Percentiles rank a stretch among this genome's conserved stretches.
phyloP scores from a whole-genome alignment of 2,329 filamentous ascomycete genomes.

The Stagonosporopsis rhizophila region DNA sequence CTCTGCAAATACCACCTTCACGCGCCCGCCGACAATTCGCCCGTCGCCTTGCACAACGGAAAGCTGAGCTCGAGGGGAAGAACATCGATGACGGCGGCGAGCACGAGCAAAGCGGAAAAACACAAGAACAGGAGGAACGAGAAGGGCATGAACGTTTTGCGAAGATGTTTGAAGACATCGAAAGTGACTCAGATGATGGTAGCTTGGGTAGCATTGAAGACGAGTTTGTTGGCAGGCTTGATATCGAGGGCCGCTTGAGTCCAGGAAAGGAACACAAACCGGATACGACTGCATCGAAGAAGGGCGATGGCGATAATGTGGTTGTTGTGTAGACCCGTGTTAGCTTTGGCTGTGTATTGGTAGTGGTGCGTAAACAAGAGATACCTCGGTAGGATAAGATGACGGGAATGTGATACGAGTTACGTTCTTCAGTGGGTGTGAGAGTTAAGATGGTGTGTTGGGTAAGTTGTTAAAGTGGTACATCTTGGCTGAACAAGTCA shows the following conservation, averaged over 20 bases:
- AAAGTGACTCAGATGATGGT: constrained; percentile 40
- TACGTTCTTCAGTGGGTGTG: constrained; percentile 1
- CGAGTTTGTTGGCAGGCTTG: constrained; percentile 16
- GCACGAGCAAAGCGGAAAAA: constrained; percentile 21
- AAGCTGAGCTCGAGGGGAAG: constrained; percentile 40
- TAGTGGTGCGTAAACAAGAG: constrained; percentile 18
- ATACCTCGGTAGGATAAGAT: constrained; percentile 18
- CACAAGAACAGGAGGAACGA: constrained; percentile 39
- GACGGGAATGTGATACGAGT: constrained; percentile 15
- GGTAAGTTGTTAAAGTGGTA: too few species aligned
- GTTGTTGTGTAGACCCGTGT: constrained; percentile 9
- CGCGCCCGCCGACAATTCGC: constrained; percentile 88
- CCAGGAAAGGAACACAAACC: constrained; percentile 8
- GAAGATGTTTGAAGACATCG: constrained; percentile 45
- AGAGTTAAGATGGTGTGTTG: background rate
- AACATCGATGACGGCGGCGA: constrained; percentile 28
- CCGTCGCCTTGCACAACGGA: constrained; percentile 72
- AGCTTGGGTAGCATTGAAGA: constrained; percentile 16
- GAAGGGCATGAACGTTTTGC: constrained; percentile 44
- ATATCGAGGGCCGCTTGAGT: constrained; percentile 8
- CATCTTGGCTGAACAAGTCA: too few species aligned
- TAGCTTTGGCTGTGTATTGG: constrained; percentile 11
- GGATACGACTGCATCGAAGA: background rate
- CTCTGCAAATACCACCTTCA: constrained; percentile 83
- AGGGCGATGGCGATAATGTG: constrained; percentile 4